phyloP scores from a whole-genome alignment of 2,329 filamentous ascomycete genomes.

The Penicillium sumatraense region DNA sequence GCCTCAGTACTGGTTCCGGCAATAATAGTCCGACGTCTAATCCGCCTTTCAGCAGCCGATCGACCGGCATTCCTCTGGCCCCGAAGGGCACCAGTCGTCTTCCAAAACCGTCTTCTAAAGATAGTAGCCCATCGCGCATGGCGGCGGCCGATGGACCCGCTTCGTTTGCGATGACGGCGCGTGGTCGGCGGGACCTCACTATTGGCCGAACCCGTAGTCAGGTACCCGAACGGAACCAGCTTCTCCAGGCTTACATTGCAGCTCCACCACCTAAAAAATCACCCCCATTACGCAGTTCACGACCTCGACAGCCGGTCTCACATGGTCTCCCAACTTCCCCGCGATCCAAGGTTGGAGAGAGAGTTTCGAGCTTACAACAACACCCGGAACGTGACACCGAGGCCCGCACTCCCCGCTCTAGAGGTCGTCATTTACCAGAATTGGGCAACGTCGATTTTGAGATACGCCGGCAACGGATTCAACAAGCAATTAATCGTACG shows the following conservation, averaged over 20 bases:
- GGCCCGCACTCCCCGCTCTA: constrained; percentile 36
- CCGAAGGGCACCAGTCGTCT: constrained; percentile 47
- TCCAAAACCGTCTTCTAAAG: constrained; percentile 44
- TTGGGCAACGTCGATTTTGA: constrained; percentile 83
- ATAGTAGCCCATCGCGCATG: constrained; percentile 30
- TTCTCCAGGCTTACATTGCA: constrained; percentile 75
- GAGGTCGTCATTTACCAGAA: constrained; percentile 57
- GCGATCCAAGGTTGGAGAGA: constrained; percentile 67
- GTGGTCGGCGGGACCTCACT: constrained; percentile 39
- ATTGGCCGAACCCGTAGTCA: constrained; percentile 40
- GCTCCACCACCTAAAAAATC: constrained; percentile 73
- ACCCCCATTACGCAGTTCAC: constrained; percentile 77
- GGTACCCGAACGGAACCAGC: constrained; percentile 56
- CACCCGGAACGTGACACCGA: constrained; percentile 39
- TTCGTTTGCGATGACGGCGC: constrained; percentile 38
- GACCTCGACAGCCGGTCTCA: constrained; percentile 79
- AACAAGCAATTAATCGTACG: constrained; percentile 83
- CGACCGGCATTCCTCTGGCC: constrained; percentile 36
- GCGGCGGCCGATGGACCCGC: constrained; percentile 30
- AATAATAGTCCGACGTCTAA: constrained; percentile 43
- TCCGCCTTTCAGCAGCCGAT: constrained; percentile 38
- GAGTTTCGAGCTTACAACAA: constrained; percentile 52
- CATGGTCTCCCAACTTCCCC: constrained; percentile 73
- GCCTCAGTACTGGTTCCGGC: constrained; percentile 45
- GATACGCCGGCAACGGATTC: constrained; percentile 78